Evolutionary conservation across 805 yeast species (phyloP), one percentile per base, ranked within the genome.

Genomic region (Metschnikowia similis): DNA sequence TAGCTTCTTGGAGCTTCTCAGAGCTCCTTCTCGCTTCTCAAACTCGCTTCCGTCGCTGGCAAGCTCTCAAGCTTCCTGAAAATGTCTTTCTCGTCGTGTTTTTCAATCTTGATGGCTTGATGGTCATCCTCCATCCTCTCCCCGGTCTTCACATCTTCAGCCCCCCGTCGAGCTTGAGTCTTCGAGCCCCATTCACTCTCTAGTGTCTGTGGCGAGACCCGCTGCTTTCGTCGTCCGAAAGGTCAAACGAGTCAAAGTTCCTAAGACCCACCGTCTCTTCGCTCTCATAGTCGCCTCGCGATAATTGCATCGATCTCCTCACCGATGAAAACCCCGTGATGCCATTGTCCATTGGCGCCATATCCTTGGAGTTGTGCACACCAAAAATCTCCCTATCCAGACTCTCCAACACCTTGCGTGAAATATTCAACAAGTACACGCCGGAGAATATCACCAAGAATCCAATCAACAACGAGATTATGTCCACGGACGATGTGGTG

Each of bases 381-480:
- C 85, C 67, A 74, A 75, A 51, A 77, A 87, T 62, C 77, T 85
- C 70, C 74, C 79, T 66, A 42, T 70, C 68, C 49, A 45, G 78
- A 28, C 74, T 77, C 41, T 80, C 81, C 48, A 79, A 80, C 53
- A 74, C 79, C 64, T 82, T 81, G 62, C 95, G 79, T 2, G 94
- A 80, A 40, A 89, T 80, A 67, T 89, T 89, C 60, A 89, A 76
- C 51, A 89, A 72, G 62, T 85, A 89, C 26, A 89, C 96, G 39
- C 96, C 97, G 48, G 87, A 79, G 70, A 89, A 90, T 51, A 90
- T 89, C 64, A 88, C 87, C 51, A 89, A 74, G 66, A 89, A 89
- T 16, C 97, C 96, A 61, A 89, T 83, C 50, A 89, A 76, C 51
- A 89, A 76, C 17, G 96, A 87, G 47, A 89, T 83, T 48, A 89